These are phyloP conservation scores for Paramecium pentaurelia DNA, from an alignment of 73 alveolate genomes.

Conservation along the genomic window DNA sequence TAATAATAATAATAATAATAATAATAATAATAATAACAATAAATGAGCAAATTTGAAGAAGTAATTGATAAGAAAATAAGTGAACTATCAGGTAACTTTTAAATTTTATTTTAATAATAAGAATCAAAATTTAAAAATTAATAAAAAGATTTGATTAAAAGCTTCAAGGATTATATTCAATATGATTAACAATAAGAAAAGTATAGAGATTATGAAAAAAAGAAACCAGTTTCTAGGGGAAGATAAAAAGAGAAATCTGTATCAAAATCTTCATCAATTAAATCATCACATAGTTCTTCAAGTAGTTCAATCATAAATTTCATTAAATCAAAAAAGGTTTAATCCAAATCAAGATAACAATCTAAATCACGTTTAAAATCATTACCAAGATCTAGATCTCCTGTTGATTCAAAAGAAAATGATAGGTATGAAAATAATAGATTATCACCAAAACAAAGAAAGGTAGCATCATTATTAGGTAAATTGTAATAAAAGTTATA, in stretches of 20 bases:
- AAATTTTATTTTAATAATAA: background rate
- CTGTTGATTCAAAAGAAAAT: constrained; percentile 1
- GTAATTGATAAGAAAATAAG: constrained; percentile 1
- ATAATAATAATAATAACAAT: background rate
- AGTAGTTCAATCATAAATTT: constrained; percentile 27
- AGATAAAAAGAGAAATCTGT: background rate
- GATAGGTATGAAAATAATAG: background rate
- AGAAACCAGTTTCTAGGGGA: background rate
- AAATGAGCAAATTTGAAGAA: background rate
- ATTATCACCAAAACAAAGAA: constrained; percentile 3
- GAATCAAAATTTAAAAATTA: constrained; percentile 20
- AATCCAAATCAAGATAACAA: background rate
- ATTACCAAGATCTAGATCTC: background rate
- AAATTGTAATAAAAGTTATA: background rate
- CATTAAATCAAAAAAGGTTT: background rate
- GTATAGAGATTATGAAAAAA: background rate
- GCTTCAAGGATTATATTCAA: background rate
- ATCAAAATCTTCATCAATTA: background rate
- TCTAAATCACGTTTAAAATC: background rate
- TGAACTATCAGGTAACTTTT: background rate
- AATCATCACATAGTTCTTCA: background rate
- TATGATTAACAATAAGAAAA: background rate
- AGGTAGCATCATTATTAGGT: constrained; percentile 17
- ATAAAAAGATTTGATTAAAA: background rate
- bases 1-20: background rate